phyloP scores from a whole-genome alignment of 139 green algal genomes.

The Diplosphaera chodatii region DNA sequence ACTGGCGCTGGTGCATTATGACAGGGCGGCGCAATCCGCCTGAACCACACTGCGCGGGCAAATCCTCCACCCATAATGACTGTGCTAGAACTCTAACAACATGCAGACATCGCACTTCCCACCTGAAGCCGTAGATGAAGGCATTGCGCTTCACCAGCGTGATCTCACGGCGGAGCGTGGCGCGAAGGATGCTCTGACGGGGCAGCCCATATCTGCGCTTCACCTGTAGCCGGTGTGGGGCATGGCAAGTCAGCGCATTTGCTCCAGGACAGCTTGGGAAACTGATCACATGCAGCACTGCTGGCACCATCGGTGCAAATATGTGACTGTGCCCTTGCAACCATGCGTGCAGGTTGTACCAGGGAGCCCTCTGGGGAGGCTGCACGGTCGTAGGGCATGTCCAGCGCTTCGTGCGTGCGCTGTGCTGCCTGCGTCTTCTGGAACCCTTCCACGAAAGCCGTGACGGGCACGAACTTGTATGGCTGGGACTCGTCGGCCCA shows the following conservation, averaged over 20 bases:
- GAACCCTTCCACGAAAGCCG: neutral
- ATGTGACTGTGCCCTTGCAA: too few relatives aligned
- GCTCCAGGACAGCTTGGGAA: too few relatives aligned
- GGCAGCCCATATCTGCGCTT: neutral
- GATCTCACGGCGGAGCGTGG: conserved; percentile 8
- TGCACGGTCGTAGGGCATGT: neutral
- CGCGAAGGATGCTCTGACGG: neutral
- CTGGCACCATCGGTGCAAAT: too few relatives aligned
- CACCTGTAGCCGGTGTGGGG: neutral
- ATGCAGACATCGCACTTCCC: neutral
- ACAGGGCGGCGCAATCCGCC: too few relatives aligned
- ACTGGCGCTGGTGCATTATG: too few relatives aligned
- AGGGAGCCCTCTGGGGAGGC: neutral
- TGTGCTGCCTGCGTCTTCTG: conserved; percentile 3
- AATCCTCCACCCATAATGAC: too few relatives aligned
- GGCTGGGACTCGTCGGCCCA: neutral
- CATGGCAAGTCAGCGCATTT: too few relatives aligned
- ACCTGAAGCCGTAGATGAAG: conserved; percentile 12
- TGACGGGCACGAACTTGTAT: conserved; percentile 1
- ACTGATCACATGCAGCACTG: too few relatives aligned
- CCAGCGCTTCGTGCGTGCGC: neutral
- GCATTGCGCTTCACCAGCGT: conserved; percentile 4
- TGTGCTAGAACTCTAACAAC: too few relatives aligned
- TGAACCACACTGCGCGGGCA: too few relatives aligned
- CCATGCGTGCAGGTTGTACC: neutral